Evolutionary conservation across 2,329 filamentous ascomycete genomes (phyloP), one percentile per base, ranked within the genome.

Genomic region (Sporothrix curviconia): DNA sequence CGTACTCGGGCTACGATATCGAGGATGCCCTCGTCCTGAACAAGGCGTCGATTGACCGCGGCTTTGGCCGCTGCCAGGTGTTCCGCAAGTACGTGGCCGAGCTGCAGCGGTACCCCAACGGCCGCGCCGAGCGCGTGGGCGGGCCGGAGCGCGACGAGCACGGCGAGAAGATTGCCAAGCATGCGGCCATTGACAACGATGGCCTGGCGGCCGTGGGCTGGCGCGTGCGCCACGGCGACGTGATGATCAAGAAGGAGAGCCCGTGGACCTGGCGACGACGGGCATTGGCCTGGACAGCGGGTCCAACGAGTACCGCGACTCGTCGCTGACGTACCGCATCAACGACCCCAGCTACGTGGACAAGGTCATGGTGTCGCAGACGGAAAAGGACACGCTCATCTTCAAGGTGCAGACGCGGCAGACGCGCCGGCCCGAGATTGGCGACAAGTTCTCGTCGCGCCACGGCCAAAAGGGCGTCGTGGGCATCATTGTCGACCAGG

Each of bases 401-500:
- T 83, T 97, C 77, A 99, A 99, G 72, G 87, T 97, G 14, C 89
- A 96, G 68, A 96, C 92, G 0, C 82, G 95, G n/a, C 95, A 99
- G 71, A 99, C 95, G 0, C 85, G 95, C 42, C 84, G 92, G 5
- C 94, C 94, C 0, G 95, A 99, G 71, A 82, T 99, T 3, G 94
- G 94, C 55, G 94, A 99, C 80, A 99, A 99, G 70, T 99, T 99
- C 74, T 96, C 92, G 0, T 99, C 94, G 52, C 90, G 94, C 59
- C 94, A 99, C 80, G 94, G 94, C 19, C 94, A 99, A 68, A 99
- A 99, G 72, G 94, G 94, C 76, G 94, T 97, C 19, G 91, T 95
- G 1, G 94, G 94, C 57, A 92, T 97, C 65, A 96, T 99, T 59
- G 91, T 92, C 17, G 89, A 96, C 61, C 92, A 97, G 73, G 91